Conservation (phyloP, 108 stramenopile species). For the Skeletonema marinoi region DNA sequence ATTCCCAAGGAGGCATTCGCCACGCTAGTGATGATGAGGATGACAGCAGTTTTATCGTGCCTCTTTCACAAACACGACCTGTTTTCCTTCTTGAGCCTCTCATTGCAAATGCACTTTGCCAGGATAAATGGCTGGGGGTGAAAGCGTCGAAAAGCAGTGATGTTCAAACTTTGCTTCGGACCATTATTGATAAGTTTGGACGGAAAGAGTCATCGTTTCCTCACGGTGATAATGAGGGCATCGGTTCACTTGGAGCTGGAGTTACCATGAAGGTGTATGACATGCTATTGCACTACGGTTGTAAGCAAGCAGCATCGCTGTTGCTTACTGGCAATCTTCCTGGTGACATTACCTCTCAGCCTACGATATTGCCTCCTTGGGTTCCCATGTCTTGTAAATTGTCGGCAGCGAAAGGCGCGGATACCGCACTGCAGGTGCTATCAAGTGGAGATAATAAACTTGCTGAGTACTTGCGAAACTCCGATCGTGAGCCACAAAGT, state of each 20-base stretch:
- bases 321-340: constrained; percentile 67
- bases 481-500: constrained; percentile 54
- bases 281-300: constrained; percentile 56
- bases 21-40: constrained; percentile 61
- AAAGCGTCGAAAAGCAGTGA: constrained; percentile 15
- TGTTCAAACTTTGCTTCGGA: constrained; percentile 53
- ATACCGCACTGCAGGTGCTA: constrained; percentile 61
- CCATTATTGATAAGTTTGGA: constrained; percentile 82
- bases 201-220: constrained; percentile 72
- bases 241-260: constrained; percentile 71
- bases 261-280: constrained; percentile 69
- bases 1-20: constrained; percentile 51
- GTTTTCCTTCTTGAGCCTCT: constrained; percentile 79
- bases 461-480: constrained; percentile 60
- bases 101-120: constrained; percentile 80
- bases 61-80: constrained; percentile 63
- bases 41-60: constrained; percentile 52
- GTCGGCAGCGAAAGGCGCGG: constrained; percentile 53
- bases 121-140: constrained; percentile 45
- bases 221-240: constrained; percentile 78
- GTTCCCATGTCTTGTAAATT: constrained; percentile 65
- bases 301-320: constrained; percentile 68
- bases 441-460: constrained; percentile 73
- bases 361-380: constrained; percentile 70
- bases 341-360: constrained; percentile 51